A percentile compares a stretch with the other conserved stretches of the same genome.
Evolutionary conservation across 805 yeast genomes (phyloP).

Genomic region (Candida nitratophila): DNA sequence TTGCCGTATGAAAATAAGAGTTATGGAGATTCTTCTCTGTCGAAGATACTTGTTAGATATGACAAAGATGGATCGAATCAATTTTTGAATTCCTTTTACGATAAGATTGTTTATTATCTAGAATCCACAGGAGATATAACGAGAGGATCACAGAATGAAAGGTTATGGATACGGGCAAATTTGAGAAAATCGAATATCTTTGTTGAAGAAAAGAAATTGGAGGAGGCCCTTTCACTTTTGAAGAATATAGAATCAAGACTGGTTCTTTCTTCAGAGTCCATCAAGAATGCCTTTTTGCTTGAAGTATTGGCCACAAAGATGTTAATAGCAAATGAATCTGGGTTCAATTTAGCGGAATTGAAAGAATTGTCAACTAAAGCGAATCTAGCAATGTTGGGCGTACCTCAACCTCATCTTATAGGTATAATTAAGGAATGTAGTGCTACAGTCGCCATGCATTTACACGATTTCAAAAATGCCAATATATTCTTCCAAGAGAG

Average conservation of each 20-base stretch:
- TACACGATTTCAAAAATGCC: slow-evolving; percentile 50
- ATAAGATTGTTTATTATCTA: slow-evolving; percentile 13
- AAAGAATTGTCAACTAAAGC: slow-evolving; percentile 44
- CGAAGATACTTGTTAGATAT: slow-evolving; percentile 21
- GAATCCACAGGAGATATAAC: neutral
- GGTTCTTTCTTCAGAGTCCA: slow-evolving; percentile 33
- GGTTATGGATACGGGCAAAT: slow-evolving; percentile 42
- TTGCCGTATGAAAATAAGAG: slow-evolving; percentile 9
- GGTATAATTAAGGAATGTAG: slow-evolving; percentile 77
- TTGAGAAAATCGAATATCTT: slow-evolving; percentile 36
- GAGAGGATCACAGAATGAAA: slow-evolving; percentile 19
- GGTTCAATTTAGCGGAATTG: slow-evolving; percentile 27
- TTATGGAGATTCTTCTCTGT: slow-evolving; percentile 24
- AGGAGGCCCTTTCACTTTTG: slow-evolving; percentile 29
- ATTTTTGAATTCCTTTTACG: slow-evolving; percentile 15
- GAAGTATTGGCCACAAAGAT: slow-evolving; percentile 67
- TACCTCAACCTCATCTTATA: slow-evolving; percentile 67
- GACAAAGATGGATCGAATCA: slow-evolving; percentile 12
- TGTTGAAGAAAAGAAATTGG: slow-evolving; percentile 20
- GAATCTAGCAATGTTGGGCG: slow-evolving; percentile 45
- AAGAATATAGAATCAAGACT: slow-evolving; percentile 31
- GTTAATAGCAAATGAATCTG: slow-evolving; percentile 36
- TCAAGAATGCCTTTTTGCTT: slow-evolving; percentile 40
- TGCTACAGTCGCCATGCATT: slow-evolving; percentile 58
- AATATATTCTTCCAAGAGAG: slow-evolving; percentile 41